Evolutionary conservation across 1,139 yeast species (phyloP).

Genomic region (Zygosaccharomyces sapae): DNA sequence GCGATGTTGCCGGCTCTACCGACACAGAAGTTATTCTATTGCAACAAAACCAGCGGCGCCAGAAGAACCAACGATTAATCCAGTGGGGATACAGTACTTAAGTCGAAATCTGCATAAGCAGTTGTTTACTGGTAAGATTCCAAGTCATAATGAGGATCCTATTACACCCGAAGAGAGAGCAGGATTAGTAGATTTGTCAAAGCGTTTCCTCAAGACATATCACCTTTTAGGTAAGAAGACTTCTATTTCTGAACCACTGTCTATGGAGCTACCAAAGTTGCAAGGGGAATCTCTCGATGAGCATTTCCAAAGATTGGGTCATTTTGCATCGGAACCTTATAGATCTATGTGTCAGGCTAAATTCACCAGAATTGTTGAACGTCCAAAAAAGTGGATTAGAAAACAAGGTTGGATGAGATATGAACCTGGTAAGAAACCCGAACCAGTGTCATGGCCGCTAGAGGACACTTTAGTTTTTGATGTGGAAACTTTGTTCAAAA

Average conservation of each 20-base stretch:
- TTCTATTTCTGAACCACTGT: constrained; percentile 56
- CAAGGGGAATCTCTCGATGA: constrained; percentile 73
- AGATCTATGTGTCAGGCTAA: constrained; percentile 42
- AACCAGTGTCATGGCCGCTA: constrained; percentile 59
- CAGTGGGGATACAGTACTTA: constrained; percentile 67
- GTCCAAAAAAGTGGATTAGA: constrained; percentile 54
- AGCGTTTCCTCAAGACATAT: constrained; percentile 57
- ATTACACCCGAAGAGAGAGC: constrained; percentile 30
- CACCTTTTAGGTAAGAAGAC: constrained; percentile 78
- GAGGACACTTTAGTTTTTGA: constrained; percentile 74
- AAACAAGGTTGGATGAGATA: constrained; percentile 84
- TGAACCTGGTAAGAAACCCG: constrained; percentile 49
- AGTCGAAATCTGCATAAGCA: constrained; percentile 55
- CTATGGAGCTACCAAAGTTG: constrained; percentile 60
- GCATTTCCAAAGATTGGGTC: constrained; percentile 76
- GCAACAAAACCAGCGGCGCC: background rate
- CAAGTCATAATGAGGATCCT: constrained; percentile 23
- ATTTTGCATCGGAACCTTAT: constrained; percentile 59
- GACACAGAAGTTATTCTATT: constrained; percentile 10
- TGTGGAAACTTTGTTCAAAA: constrained; percentile 79
- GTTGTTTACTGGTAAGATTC: constrained; percentile 48
- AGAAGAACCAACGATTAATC: constrained; percentile 57
- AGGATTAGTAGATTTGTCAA: constrained; percentile 53
- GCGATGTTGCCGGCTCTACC: constrained; percentile 11
- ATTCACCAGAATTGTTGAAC: constrained; percentile 45